These are phyloP conservation scores for Leucoagaricus sp. DNA, from an alignment of 1,284 basidiomycete genomes.

Conservation along the genomic window DNA sequence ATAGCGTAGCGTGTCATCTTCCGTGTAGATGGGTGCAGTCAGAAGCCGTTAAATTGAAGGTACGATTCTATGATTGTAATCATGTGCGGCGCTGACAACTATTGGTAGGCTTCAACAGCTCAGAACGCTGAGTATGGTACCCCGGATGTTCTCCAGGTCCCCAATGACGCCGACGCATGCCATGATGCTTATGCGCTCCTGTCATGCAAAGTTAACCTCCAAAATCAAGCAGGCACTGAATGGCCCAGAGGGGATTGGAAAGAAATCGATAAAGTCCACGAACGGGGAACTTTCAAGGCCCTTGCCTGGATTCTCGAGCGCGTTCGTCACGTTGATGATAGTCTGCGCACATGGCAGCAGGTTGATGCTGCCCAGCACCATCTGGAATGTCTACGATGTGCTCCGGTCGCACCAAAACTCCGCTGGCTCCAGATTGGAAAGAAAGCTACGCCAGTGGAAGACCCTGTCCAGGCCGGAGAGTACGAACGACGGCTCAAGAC, in stretches of 20 bases:
- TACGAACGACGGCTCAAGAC: conserved; percentile 89
- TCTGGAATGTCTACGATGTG: conserved; percentile 69
- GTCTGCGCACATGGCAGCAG: conserved; percentile 62
- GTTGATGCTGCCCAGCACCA: conserved; percentile 23
- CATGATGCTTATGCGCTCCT: conserved; percentile 75
- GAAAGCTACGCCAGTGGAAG: conserved; percentile 75
- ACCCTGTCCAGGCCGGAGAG: conserved; percentile 80
- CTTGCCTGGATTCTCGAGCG: conserved; percentile 88
- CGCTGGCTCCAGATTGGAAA: conserved; percentile 69
- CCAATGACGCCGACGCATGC: conserved; percentile 64
- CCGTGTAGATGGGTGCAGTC: conserved; percentile 66
- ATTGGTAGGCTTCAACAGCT: conserved; percentile 49
- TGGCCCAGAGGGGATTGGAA: conserved; percentile 78
- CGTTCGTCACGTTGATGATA: conserved; percentile 70
- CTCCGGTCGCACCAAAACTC: conserved; percentile 75
- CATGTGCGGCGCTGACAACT: conserved; percentile 7
- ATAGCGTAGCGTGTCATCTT: conserved; percentile 57
- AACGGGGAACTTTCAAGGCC: conserved; percentile 78
- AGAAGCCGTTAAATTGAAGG: conserved; percentile 49
- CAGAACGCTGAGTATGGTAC: conserved; percentile 67
- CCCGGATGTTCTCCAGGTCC: conserved; percentile 59
- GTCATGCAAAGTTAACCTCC: conserved; percentile 73
- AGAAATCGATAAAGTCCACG: conserved; percentile 84
- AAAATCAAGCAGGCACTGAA: conserved; percentile 66
- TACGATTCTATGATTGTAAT: conserved; percentile 22